Percentiles rank a stretch among this genome's conserved stretches.
Evolutionary conservation across 495 filamentous ascomycete genomes (phyloP).

Genomic region (Tirmania nivea): DNA sequence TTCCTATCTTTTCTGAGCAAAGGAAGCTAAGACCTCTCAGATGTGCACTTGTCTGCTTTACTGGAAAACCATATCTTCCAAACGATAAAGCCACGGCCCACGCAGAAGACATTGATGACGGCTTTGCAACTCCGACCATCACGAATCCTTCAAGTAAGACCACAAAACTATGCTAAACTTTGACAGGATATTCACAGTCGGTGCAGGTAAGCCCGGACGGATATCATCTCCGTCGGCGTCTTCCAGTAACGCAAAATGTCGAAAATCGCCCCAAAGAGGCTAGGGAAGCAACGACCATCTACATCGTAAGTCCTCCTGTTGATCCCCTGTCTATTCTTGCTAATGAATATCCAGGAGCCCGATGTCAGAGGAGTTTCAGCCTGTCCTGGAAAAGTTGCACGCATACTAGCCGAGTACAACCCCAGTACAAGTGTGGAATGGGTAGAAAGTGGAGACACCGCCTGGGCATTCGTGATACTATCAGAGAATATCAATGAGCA

Average conservation of each 20-base stretch:
- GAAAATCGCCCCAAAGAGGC: too few species aligned
- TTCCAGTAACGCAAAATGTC: too few species aligned
- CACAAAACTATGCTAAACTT: neutral
- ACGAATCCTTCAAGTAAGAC: slow-evolving; percentile 5
- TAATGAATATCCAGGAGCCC: slow-evolving; percentile 7
- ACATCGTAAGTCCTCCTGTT: too few species aligned
- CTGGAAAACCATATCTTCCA: slow-evolving; percentile 18
- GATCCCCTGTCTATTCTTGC: too few species aligned
- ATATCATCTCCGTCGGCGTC: too few species aligned
- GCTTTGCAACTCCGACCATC: slow-evolving; percentile 13
- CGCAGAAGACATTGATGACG: slow-evolving; percentile 16
- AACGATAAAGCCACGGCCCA: slow-evolving; percentile 15
- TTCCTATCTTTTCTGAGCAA: neutral
- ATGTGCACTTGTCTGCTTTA: slow-evolving; percentile 22
- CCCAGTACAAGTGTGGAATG: slow-evolving; percentile 10
- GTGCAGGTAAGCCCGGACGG: too few species aligned
- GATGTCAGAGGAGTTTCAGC: slow-evolving; percentile 8
- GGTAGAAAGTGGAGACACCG: slow-evolving; percentile 10
- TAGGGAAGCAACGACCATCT: too few species aligned
- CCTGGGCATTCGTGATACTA: slow-evolving; percentile 22
- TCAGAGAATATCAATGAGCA: slow-evolving; percentile 14
- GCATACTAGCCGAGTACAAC: slow-evolving; percentile 6
- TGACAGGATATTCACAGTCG: too few species aligned
- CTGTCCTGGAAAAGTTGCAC: slow-evolving; percentile 12
- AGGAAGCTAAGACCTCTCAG: slow-evolving; percentile 10